Evolutionary conservation across 2,329 filamentous ascomycete genomes (phyloP).

Genomic region (Exophiala viscosa): DNA sequence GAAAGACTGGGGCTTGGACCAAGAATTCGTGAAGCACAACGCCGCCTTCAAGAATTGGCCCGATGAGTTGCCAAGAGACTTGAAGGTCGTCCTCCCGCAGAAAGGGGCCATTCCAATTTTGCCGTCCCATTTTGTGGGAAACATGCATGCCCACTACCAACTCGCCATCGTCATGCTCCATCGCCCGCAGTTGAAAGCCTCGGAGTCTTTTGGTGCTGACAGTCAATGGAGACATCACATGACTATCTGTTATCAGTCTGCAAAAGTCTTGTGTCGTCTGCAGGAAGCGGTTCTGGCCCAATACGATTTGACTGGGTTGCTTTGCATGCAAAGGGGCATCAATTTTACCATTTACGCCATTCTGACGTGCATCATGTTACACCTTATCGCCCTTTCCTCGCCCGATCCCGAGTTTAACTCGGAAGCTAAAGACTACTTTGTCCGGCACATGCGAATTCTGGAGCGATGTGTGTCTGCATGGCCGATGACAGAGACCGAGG

Average conservation of each 20-base stretch:
- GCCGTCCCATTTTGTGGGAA: conserved; percentile 80
- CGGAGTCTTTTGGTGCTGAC: conserved; percentile 66
- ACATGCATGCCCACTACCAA: conserved; percentile 85
- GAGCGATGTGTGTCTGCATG: conserved; percentile 78
- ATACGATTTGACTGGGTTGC: conserved; percentile 73
- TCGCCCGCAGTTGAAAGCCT: conserved; percentile 75
- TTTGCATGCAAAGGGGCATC: conserved; percentile 90
- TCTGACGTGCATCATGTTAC: conserved; percentile 85
- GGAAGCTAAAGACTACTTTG: conserved; percentile 84
- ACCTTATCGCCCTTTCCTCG: conserved; percentile 86
- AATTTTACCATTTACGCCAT: conserved; percentile 95
- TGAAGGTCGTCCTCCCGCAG: conserved; percentile 71
- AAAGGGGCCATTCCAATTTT: conserved; percentile 81
- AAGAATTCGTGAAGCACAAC: conserved; percentile 75
- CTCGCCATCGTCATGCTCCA: conserved; percentile 82
- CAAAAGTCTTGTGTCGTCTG: conserved; percentile 77
- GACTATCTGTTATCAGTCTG: conserved; percentile 77
- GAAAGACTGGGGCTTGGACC: conserved; percentile 83
- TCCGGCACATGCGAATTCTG: conserved; percentile 87
- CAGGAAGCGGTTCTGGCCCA: conserved; percentile 77
- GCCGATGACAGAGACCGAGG: conserved; percentile 86
- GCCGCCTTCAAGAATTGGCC: conserved; percentile 73
- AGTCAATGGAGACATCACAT: conserved; percentile 85
- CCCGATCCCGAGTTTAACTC: conserved; percentile 83
- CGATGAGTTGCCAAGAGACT: conserved; percentile 70